Evolutionary conservation across 768 basidiomycete species (phyloP).

Genomic region (Sarcodon aspratus): DNA sequence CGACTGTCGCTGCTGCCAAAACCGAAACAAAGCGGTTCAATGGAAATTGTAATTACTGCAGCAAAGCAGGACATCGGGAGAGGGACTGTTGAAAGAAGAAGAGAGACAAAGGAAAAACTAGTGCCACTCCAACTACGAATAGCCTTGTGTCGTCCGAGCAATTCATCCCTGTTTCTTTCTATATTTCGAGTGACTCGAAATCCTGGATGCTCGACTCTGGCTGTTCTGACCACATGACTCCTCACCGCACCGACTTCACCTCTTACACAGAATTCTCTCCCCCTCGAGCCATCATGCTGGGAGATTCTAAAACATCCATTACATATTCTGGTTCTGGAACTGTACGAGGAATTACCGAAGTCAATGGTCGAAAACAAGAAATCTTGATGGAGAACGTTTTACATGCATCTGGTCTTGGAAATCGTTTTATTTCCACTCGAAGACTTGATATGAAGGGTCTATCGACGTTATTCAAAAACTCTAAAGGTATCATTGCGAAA

Average conservation of each 20-base stretch:
- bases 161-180: too few relatives aligned
- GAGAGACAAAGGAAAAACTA: too few relatives aligned
- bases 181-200: not conserved
- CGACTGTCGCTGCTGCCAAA: too few relatives aligned
- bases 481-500: not conserved
- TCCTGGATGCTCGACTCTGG: slow-evolving; percentile 19
- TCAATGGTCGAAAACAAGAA: not conserved
- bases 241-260: slow-evolving; percentile 18
- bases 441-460: not conserved
- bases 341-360: not conserved
- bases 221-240: slow-evolving; percentile 24
- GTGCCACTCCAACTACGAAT: too few relatives aligned
- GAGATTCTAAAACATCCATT: not conserved
- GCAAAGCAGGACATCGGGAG: too few relatives aligned
- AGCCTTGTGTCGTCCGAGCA: too few relatives aligned
- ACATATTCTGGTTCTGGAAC: not conserved
- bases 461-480: not conserved
- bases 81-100: too few relatives aligned
- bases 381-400: not conserved
- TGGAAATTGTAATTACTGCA: too few relatives aligned
- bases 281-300: not conserved
- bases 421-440: not conserved
- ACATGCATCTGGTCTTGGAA: not conserved
- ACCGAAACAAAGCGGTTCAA: too few relatives aligned
- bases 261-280: slow-evolving; percentile 10